phyloP scores from a whole-genome alignment of 2,329 filamentous ascomycete genomes.

The Elsinoe arachidis region DNA sequence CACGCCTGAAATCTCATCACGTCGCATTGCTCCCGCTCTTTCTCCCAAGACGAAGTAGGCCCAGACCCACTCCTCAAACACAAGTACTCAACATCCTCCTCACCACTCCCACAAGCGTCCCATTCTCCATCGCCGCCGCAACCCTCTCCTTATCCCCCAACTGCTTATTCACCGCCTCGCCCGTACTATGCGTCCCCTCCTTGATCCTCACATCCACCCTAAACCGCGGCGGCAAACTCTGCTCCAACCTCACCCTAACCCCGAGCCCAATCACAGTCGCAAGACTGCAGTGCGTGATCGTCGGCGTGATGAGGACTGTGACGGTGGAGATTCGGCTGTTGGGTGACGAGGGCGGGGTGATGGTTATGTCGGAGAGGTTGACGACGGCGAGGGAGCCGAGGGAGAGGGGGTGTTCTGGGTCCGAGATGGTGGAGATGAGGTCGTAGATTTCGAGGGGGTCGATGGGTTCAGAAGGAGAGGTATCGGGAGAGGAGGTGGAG shows the following conservation, averaged over 20 bases:
- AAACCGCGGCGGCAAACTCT: constrained; percentile 83
- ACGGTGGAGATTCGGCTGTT: constrained; percentile 62
- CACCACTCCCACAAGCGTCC: constrained; percentile 37
- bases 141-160: constrained; percentile 44
- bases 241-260: constrained; percentile 82
- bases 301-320: constrained; percentile 84
- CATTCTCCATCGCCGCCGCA: constrained; percentile 61
- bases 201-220: constrained; percentile 90
- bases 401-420: constrained; percentile 92
- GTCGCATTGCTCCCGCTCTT: no score
- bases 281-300: constrained; percentile 91
- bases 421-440: constrained; percentile 86
- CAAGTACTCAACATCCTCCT: constrained; percentile 64
- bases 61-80: constrained; percentile 17
- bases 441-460: constrained; percentile 98
- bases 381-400: constrained; percentile 90
- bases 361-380: constrained; percentile 86
- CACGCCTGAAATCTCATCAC: no score
- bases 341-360: constrained; percentile 57
- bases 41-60: no score
- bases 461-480: constrained; percentile 57
- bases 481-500: constrained; percentile 27
- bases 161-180: constrained; percentile 70
- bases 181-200: constrained; percentile 89
- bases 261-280: constrained; percentile 94